Conservation (phyloP, 257 asterid genomes). For the Jacaranda copaia region DNA sequence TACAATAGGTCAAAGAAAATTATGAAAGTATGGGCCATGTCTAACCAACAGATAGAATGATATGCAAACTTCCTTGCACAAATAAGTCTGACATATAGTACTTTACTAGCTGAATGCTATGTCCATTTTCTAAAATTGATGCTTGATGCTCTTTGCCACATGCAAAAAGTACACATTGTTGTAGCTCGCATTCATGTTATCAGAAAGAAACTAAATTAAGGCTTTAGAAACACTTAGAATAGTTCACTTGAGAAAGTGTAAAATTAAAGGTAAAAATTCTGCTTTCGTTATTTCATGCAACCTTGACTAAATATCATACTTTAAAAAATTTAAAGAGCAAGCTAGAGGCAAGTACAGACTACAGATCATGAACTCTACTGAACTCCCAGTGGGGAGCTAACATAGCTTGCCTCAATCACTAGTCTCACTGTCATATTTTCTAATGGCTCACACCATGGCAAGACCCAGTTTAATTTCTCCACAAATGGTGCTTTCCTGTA, state of each 20-base stretch:
- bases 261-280: not conserved
- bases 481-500: too few relatives aligned
- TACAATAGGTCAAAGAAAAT: slow-evolving; percentile 17
- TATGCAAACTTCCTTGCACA: not conserved
- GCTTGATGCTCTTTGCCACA: slow-evolving; percentile 15
- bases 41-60: not conserved
- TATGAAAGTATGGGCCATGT: slow-evolving; percentile 8
- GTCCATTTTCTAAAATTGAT: slow-evolving; percentile 9
- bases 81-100: not conserved
- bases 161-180: slow-evolving; percentile 9
- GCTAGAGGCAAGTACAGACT: slow-evolving; percentile 2
- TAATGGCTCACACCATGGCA: too few relatives aligned
- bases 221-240: not conserved
- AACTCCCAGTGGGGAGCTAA: not conserved
- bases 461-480: too few relatives aligned
- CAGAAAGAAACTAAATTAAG: slow-evolving; percentile 6
- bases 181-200: not conserved
- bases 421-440: too few relatives aligned
- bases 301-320: not conserved
- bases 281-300: not conserved
- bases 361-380: not conserved
- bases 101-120: slow-evolving; percentile 6
- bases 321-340: not conserved
- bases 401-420: slow-evolving; percentile 1
- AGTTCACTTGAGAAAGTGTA: not conserved